Evolutionary conservation across 225 moss, liverwort and hornwort species (phyloP).

Genomic region (Antitrichia curtipendula): DNA sequence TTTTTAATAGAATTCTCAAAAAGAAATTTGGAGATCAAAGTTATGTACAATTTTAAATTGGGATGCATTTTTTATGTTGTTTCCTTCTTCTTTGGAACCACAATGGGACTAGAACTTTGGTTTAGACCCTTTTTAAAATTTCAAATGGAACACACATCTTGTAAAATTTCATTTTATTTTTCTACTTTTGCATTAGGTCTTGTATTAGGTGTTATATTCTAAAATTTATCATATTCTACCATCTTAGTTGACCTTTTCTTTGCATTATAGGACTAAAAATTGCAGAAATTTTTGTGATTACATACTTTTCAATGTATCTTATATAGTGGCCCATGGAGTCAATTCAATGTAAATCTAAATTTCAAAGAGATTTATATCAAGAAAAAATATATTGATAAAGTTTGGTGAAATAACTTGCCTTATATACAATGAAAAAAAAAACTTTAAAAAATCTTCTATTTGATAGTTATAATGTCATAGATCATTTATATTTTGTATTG

Average conservation of each 20-base stretch:
- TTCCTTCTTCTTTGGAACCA: background rate
- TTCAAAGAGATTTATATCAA: background rate
- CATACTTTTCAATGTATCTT: background rate
- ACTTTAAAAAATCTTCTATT: background rate
- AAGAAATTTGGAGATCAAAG: background rate
- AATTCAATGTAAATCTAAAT: background rate
- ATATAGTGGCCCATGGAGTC: rapidly evolving
- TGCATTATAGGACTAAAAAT: background rate
- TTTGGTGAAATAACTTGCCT: background rate
- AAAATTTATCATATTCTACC: background rate
- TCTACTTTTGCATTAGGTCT: background rate
- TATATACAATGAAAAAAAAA: background rate
- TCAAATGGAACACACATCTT: background rate
- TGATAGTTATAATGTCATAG: background rate
- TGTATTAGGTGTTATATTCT: background rate
- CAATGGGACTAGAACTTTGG: background rate
- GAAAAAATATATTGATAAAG: background rate
- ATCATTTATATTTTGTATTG: no score
- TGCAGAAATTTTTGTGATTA: rapidly evolving
- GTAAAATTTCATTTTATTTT: background rate
- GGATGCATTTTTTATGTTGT: background rate
- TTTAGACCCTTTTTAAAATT: background rate
- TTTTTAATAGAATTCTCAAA: no score
- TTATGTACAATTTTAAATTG: background rate
- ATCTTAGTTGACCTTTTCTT: background rate